A percentile compares a stretch with the other conserved stretches of the same genome.
Conservation (phyloP, 345 rosid genomes). For the Sonneratia caseolaris region DNA sequence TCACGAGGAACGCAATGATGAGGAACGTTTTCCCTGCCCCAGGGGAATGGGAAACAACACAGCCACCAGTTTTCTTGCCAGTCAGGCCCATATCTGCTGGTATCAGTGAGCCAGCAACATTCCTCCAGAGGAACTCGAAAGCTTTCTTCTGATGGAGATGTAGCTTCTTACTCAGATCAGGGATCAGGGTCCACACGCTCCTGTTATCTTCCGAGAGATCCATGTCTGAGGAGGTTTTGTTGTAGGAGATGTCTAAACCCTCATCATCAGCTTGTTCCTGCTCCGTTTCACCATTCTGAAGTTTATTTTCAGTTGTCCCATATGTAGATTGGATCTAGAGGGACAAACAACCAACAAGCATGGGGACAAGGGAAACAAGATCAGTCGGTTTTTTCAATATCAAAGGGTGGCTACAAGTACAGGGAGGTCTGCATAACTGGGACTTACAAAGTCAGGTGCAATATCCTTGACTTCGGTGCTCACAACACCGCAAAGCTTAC, state of each 20-base stretch:
- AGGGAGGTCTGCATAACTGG: not conserved
- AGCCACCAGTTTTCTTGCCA: constrained; percentile 60
- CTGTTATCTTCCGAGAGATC: constrained; percentile 35
- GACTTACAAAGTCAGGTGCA: constrained; percentile 75
- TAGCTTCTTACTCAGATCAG: constrained; percentile 55
- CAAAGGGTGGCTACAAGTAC: not conserved
- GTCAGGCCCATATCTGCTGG: constrained; percentile 47
- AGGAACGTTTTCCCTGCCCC: constrained; percentile 95
- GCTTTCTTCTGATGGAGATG: constrained; percentile 79
- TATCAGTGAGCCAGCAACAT: constrained; percentile 61
- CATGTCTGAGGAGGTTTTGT: constrained; percentile 15
- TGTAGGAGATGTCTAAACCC: constrained; percentile 23
- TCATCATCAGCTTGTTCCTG: constrained; percentile 21
- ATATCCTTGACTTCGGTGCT: constrained; percentile 66
- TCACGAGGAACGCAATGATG: constrained; percentile 74
- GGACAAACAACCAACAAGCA: constrained; percentile 4
- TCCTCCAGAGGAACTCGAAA: constrained; percentile 83
- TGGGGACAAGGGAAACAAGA: not conserved
- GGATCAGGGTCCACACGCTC: constrained; percentile 78
- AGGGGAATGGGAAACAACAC: constrained; percentile 89
- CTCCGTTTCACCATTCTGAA: not conserved
- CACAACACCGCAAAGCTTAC: constrained; percentile 59
- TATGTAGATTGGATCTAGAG: constrained; percentile 31
- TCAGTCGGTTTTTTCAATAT: no score
- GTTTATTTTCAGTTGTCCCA: constrained; percentile 33